These are phyloP conservation scores for Paramecium sonneborni DNA, from an alignment of 73 alveolate species.

Conservation along the genomic window DNA sequence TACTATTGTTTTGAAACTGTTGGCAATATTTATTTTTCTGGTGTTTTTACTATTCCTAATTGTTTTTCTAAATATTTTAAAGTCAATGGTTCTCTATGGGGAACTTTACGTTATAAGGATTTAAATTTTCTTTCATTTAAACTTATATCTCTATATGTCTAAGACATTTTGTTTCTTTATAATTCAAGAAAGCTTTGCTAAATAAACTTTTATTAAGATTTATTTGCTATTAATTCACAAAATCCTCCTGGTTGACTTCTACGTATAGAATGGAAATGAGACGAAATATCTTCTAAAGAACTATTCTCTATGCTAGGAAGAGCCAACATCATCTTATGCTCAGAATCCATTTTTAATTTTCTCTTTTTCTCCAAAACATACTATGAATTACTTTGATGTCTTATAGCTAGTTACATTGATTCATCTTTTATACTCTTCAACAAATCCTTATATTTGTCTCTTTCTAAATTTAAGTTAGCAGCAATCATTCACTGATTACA, in stretches of 20 bases:
- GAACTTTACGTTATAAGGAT: not conserved
- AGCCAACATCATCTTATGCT: not conserved
- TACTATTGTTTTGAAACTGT: not conserved
- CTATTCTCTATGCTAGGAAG: slow-evolving; percentile 19
- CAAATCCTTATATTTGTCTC: not conserved
- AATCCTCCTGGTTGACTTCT: not conserved
- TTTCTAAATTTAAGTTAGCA: not conserved
- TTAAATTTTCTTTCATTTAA: not conserved
- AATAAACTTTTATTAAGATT: slow-evolving; percentile 28
- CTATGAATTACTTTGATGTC: not conserved
- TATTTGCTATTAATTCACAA: not conserved
- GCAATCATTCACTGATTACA: not conserved
- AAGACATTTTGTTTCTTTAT: not conserved
- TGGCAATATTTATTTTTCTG: not conserved
- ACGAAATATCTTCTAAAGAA: not conserved
- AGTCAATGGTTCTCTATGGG: slow-evolving; percentile 43
- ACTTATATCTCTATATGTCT: slow-evolving; percentile 12
- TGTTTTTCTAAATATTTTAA: not conserved
- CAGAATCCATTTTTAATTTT: not conserved
- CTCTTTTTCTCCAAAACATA: not conserved
- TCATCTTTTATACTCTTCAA: slow-evolving; percentile 3
- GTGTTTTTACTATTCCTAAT: not conserved
- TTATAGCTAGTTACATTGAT: not conserved
- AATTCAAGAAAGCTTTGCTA: slow-evolving; percentile 30
- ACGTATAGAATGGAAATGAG: not conserved